phyloP scores from a whole-genome alignment of 345 rosid species.

The Brassica rapa region DNA sequence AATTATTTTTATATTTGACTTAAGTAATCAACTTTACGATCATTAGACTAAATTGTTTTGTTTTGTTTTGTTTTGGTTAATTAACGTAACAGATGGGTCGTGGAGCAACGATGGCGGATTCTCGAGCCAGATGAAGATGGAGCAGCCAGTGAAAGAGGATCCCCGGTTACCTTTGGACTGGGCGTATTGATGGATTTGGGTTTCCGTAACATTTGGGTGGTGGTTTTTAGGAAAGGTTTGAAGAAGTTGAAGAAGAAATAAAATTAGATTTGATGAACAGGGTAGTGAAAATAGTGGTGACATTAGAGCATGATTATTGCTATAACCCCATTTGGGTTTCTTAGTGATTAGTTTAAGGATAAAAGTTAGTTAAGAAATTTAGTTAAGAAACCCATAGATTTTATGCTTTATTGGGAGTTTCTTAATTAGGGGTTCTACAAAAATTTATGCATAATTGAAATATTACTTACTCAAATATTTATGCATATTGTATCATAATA shows the following conservation, averaged over 20 bases:
- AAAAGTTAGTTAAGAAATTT: too few species aligned
- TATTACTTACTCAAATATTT: too few species aligned
- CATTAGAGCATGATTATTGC: not conserved
- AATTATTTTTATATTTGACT: not conserved
- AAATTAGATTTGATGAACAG: slow-evolving; percentile 12
- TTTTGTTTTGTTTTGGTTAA: not conserved
- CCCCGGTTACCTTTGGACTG: slow-evolving; percentile 30
- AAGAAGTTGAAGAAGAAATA: not conserved
- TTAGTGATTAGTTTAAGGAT: too few species aligned
- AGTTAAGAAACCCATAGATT: too few species aligned
- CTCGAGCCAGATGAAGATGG: slow-evolving; percentile 21
- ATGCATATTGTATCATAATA: too few species aligned
- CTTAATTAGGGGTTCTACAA: too few species aligned
- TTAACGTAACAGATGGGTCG: slow-evolving; percentile 18
- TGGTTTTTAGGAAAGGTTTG: not conserved
- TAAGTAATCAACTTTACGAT: not conserved
- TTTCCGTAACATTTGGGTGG: slow-evolving; percentile 6
- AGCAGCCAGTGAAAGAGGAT: slow-evolving; percentile 35
- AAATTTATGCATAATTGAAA: too few species aligned
- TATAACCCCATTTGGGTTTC: too few species aligned
- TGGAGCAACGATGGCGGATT: slow-evolving; percentile 18
- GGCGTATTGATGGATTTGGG: slow-evolving; percentile 26
- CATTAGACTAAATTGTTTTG: not conserved
- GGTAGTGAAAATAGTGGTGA: slow-evolving; percentile 24
- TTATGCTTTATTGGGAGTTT: too few species aligned